phyloP scores from a whole-genome alignment of 768 basidiomycete species.

The Pisolithus marmoratus region DNA sequence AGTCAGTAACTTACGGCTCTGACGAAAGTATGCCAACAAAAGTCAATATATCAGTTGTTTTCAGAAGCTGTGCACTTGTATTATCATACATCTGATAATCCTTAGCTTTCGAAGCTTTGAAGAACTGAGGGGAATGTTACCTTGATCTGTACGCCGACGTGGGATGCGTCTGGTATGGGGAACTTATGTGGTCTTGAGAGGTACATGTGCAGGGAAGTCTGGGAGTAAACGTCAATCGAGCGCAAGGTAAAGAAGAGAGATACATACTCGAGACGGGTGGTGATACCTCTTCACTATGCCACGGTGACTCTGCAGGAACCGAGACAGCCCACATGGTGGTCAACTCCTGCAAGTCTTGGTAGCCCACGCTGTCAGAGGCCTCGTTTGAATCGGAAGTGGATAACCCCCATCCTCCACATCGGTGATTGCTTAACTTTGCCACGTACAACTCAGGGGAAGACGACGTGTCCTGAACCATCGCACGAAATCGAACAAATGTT shows the following conservation, averaged over 20 bases:
- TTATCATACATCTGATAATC: conserved; percentile 52
- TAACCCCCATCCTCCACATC: conserved; percentile 76
- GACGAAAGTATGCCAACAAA: conserved; percentile 71
- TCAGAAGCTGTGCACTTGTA: conserved; percentile 38
- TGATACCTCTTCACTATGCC: conserved; percentile 39
- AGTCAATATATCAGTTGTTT: conserved; percentile 55
- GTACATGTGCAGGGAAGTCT: conserved; percentile 20
- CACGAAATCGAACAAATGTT: conserved; percentile 66
- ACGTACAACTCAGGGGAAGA: conserved; percentile 69
- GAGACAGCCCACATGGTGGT: conserved; percentile 67
- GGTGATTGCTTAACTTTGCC: conserved; percentile 34
- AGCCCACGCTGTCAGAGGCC: conserved; percentile 28
- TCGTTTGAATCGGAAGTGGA: conserved; percentile 23
- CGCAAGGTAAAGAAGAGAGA: background rate
- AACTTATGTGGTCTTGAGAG: conserved; percentile 54
- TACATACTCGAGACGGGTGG: conserved; percentile 14
- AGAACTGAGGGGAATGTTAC: conserved; percentile 26
- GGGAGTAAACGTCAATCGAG: conserved; percentile 6
- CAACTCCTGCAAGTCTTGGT: conserved; percentile 54
- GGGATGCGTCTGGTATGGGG: conserved; percentile 46
- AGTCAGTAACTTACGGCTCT: conserved; percentile 48
- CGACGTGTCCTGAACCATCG: conserved; percentile 82
- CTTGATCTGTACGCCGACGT: conserved; percentile 73
- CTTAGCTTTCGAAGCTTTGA: conserved; percentile 1
- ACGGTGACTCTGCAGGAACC: conserved; percentile 62